Conservation (phyloP, 306 rosid genomes). For the Lupinus albus region DNA sequence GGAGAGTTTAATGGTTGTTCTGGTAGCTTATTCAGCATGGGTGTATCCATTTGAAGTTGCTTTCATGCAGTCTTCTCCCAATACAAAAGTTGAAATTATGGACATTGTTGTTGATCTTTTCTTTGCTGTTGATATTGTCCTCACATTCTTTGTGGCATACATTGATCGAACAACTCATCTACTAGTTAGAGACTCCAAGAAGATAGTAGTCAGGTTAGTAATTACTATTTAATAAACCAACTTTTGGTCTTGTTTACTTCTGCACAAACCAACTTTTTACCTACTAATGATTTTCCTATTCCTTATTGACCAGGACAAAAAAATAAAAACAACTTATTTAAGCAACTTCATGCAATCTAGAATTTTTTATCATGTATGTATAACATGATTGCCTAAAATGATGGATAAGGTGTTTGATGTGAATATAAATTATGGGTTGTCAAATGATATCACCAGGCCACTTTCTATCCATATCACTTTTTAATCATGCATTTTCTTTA, state of each 20-base stretch:
- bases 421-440: not conserved
- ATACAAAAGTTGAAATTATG: constrained; percentile 45
- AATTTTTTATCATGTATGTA: not conserved
- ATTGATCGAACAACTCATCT: constrained; percentile 68
- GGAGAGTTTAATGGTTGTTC: constrained; percentile 75
- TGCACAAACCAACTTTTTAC: constrained; percentile 7
- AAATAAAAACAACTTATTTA: not conserved
- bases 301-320: not conserved
- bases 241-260: not conserved
- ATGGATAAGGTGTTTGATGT: constrained; percentile 1
- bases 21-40: constrained; percentile 88
- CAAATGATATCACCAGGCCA: too few relatives aligned
- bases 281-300: not conserved
- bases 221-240: too few relatives aligned
- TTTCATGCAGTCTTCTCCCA: constrained; percentile 49
- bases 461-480: too few relatives aligned
- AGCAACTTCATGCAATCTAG: not conserved
- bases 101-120: constrained; percentile 72
- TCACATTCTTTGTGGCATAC: constrained; percentile 81
- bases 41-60: constrained; percentile 83
- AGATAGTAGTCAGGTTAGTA: constrained; percentile 64
- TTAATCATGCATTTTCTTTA: too few relatives aligned
- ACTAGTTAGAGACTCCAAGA: constrained; percentile 66
- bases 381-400: constrained; percentile 19
- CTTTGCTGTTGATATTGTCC: constrained; percentile 67